Evolutionary conservation across 2,329 filamentous ascomycete species (phyloP).

Genomic region (Sporothrix mexicana): DNA sequence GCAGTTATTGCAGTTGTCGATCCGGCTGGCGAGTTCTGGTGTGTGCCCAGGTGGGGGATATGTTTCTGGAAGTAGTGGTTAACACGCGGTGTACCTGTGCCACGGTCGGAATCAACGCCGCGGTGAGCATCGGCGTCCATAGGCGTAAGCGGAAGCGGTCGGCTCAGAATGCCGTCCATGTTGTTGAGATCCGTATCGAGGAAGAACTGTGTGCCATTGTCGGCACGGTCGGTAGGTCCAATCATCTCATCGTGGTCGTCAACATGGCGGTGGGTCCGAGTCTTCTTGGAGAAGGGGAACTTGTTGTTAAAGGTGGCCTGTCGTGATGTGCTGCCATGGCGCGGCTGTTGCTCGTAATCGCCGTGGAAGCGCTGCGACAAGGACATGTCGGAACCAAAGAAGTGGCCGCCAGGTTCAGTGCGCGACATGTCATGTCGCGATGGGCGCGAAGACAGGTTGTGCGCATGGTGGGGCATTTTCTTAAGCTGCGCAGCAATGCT

Average conservation of each 20-base stretch:
- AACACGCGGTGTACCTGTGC: slow-evolving; percentile 26
- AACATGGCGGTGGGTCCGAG: slow-evolving; percentile 52
- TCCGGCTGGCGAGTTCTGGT: slow-evolving; percentile 4
- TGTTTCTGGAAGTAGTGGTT: slow-evolving; percentile 38
- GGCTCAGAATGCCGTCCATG: slow-evolving; percentile 88
- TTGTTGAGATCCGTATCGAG: slow-evolving; percentile 88
- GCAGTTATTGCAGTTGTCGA: slow-evolving; percentile 33
- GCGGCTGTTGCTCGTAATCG: slow-evolving; percentile 39
- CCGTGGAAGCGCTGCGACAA: slow-evolving; percentile 43
- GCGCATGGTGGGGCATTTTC: slow-evolving; percentile 58
- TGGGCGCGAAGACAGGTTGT: slow-evolving; percentile 58
- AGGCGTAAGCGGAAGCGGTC: slow-evolving; percentile 72
- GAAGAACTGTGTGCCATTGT: slow-evolving; percentile 66
- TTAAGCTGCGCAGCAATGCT: slow-evolving; percentile 48
- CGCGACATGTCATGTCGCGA: slow-evolving; percentile 56
- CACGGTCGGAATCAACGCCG: slow-evolving; percentile 49
- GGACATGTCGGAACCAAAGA: slow-evolving; percentile 38
- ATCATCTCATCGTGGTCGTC: slow-evolving; percentile 65
- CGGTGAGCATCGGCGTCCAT: slow-evolving; percentile 62
- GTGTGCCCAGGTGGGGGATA: slow-evolving; percentile 39
- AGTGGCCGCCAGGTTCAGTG: slow-evolving; percentile 39
- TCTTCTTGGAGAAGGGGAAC: slow-evolving; percentile 66
- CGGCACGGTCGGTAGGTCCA: slow-evolving; percentile 62
- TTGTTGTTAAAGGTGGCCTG: slow-evolving; percentile 66
- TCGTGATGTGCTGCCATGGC: slow-evolving; percentile 43